Evolutionary conservation across 805 yeast species (phyloP).

Genomic region (Yarrowia divulgata): DNA sequence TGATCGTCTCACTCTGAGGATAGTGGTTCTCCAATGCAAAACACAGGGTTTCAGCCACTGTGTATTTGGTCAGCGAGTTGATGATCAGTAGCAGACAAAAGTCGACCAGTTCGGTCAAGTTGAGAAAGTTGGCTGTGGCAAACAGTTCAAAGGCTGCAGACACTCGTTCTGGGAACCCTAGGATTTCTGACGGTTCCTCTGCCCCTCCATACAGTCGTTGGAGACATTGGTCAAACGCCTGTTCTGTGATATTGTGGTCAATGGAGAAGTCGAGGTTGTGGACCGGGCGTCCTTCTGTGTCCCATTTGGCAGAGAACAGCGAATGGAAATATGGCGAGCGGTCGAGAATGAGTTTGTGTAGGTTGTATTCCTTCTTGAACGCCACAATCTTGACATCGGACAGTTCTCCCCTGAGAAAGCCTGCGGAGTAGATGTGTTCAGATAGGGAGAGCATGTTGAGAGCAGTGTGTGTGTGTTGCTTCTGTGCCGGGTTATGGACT

Average conservation of each 20-base stretch:
- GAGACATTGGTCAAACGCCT: constrained; percentile 59
- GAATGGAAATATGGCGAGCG: constrained; percentile 59
- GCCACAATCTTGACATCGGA: constrained; percentile 56
- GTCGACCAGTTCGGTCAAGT: constrained; percentile 56
- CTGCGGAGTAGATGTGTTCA: constrained; percentile 15
- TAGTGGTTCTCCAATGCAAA: constrained; percentile 57
- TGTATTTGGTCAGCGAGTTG: constrained; percentile 50
- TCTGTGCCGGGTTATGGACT: background rate
- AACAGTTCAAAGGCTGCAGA: constrained; percentile 28
- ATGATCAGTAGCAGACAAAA: constrained; percentile 55
- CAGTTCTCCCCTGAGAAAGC: constrained; percentile 25
- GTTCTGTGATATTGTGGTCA: constrained; percentile 54
- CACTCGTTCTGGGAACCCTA: constrained; percentile 30
- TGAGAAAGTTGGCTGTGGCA: constrained; percentile 57
- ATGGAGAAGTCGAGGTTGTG: constrained; percentile 52
- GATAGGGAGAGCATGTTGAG: constrained; percentile 5
- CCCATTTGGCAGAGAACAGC: constrained; percentile 57
- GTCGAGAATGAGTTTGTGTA: constrained; percentile 57
- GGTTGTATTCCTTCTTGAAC: constrained; percentile 55
- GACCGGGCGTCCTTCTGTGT: constrained; percentile 3
- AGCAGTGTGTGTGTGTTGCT: background rate
- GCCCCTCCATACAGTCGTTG: constrained; percentile 57
- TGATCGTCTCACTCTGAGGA: constrained; percentile 57
- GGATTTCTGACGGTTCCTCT: constrained; percentile 15
- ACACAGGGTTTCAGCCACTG: constrained; percentile 50